Evolutionary conservation across 2,329 filamentous ascomycete species (phyloP), one percentile per base, ranked within the genome.

Genomic region (Xylaria sp.): DNA sequence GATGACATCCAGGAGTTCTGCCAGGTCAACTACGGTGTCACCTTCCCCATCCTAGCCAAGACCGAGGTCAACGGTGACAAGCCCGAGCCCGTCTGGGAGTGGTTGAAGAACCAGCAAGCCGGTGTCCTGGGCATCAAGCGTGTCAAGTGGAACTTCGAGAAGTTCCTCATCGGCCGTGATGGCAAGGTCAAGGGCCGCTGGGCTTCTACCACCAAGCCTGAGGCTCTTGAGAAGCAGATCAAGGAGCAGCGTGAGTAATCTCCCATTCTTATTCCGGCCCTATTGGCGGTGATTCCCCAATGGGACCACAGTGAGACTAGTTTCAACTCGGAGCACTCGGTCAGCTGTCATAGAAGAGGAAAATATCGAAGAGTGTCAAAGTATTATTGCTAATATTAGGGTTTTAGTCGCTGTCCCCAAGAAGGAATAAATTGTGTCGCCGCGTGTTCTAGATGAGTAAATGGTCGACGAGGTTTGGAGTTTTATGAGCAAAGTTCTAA

Each of bases 81-180:
- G 31, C 90, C 93, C 50, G 87, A 88, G 71, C 93, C 94, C 0
- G 79, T 97, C 38, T 98, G 85, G 78, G 84, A 91, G 75, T 99
- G 86, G 86, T 78, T 90, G 74, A 90, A 90, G 83, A 78, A 79
- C 45, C 80, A 89, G 79, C 90, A 92, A 83, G 86, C 94, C 0
- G 94, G 95, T 21, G 74, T 97, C 59, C 80, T 98, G 80, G 95
- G 95, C 19, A 77, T 98, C 74, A 94, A 96, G 89, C 80, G 89
- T 66, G 84, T 99, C 73, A 97, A 98, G 90, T 99, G 95, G 95
- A 99, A 99, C 82, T 99, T 98, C 82, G 95, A 99, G 80, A 99
- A 99, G 87, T 99, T 97, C 80, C 81, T 99, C 67, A 83, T 99
- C 68, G 90, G 89, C 64, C 86, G 87, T 65, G 92, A 98, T 78